phyloP scores from a whole-genome alignment of 805 yeast species.

The Saccharomycopsis malanga region DNA sequence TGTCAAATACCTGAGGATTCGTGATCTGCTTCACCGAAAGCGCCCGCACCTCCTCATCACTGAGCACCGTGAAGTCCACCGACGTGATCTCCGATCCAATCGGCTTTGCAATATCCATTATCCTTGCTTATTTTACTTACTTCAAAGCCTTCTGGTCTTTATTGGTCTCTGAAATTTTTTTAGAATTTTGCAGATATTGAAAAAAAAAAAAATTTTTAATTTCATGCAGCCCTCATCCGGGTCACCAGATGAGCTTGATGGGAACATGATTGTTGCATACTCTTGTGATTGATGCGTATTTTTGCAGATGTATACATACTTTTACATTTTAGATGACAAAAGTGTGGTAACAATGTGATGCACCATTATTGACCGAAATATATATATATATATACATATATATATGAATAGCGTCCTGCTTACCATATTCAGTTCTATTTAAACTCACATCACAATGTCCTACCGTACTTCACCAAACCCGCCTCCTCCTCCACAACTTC shows the following conservation, averaged over 20 bases:
- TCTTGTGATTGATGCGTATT: neutral
- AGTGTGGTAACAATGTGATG: too few relatives aligned
- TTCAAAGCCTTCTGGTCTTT: neutral
- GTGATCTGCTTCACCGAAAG: slow-evolving; percentile 93
- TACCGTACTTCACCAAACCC: too few relatives aligned
- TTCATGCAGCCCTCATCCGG: neutral
- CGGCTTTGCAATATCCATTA: slow-evolving; percentile 94
- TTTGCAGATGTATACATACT: neutral
- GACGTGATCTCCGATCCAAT: slow-evolving; percentile 90
- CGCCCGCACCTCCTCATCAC: slow-evolving; percentile 74
- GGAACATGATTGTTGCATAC: too few relatives aligned
- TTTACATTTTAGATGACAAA: too few relatives aligned
- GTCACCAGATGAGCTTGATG: neutral
- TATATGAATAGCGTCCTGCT: too few relatives aligned
- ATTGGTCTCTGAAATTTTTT: neutral
- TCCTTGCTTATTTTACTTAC: too few relatives aligned
- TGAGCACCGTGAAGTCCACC: slow-evolving; percentile 84
- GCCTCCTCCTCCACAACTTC: neutral
- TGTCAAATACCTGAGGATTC: slow-evolving; percentile 93
- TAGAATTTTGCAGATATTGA: neutral
- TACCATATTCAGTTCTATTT: too few relatives aligned
- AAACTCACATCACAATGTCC: too few relatives aligned
- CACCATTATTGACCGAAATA: too few relatives aligned
- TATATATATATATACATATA: too few relatives aligned
- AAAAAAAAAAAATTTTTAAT: too few relatives aligned